Conservation (phyloP, 176 grass and related monocot species). For the Saccharum officinarum region DNA sequence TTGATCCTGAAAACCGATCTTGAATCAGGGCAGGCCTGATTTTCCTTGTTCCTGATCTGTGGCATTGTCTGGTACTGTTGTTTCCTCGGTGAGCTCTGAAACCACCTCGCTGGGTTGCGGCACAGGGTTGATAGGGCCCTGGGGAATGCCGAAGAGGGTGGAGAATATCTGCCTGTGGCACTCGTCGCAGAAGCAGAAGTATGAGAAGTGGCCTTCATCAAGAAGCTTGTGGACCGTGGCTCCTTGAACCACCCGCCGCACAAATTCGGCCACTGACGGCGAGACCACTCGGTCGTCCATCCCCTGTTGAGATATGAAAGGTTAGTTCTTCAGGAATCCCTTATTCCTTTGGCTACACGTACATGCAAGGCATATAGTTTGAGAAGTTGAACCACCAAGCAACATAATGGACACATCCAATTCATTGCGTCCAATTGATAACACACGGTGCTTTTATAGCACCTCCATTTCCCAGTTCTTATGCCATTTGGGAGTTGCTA, state of each 20-base stretch:
- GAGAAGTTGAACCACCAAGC: not conserved
- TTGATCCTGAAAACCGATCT: constrained; percentile 14
- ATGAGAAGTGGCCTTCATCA: constrained; percentile 91
- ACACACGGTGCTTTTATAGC: not conserved
- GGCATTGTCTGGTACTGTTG: constrained; percentile 20
- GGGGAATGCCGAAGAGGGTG: constrained; percentile 86
- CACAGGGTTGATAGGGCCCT: constrained; percentile 51
- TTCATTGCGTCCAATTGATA: not conserved
- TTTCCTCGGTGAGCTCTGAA: constrained; percentile 44
- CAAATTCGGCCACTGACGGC: constrained; percentile 65
- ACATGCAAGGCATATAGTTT: not conserved
- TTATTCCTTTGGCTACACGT: not conserved
- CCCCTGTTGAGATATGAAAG: constrained; percentile 48
- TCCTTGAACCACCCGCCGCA: constrained; percentile 67
- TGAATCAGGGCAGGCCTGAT: constrained; percentile 39
- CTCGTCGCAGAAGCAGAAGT: constrained; percentile 91
- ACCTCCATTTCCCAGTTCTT: constrained; percentile 7
- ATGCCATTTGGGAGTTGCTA: not conserved
- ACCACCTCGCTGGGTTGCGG: constrained; percentile 22
- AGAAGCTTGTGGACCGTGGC: constrained; percentile 80
- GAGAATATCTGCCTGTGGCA: constrained; percentile 97
- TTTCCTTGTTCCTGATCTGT: constrained; percentile 51
- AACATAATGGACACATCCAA: not conserved
- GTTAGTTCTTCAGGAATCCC: constrained; percentile 1
- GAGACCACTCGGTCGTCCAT: constrained; percentile 92